Base-by-base conservation (phyloP, 2,329 filamentous ascomycete species). In the Cladosporium colombiae region DNA sequence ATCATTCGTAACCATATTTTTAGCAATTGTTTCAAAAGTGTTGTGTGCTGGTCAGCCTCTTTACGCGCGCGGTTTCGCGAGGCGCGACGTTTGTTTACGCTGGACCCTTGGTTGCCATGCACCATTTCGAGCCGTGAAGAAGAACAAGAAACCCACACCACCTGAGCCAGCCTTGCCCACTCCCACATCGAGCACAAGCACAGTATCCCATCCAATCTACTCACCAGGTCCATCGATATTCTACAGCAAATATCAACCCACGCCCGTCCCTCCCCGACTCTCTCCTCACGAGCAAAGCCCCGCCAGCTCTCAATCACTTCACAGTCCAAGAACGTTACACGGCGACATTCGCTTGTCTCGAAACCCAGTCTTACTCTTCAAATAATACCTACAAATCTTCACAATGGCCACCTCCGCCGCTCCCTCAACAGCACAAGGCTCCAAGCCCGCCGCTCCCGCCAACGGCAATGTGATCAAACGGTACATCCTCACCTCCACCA, bases 401-500 rank as follows among this genome's bases (percentile, higher is more conserved):
- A 61, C 16, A 13, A 75, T 72, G 62, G 65, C 72, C 33, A 70
- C 73, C 35, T 66, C 72, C 31, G 70, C 73, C 33, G 70, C 75
- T 29, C 71, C 75, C 67, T 71, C 76, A 70, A 67, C 70, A 66
- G 66, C 66, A 66, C 75, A 76, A 68, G 72, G 70, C 67, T 67
- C 72, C 68, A 76, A 76, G 55, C 29, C 72, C 56, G 64, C 68
- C 37, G 59, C 73, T 55, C 65, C 68, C 40, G 68, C 76, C 69
- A 81, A 75, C 69, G 78, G 77, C 61, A 83, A 79, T 65, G 80
- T 83, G 62, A 78, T 82, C 56, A 81, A 82, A 73, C 79, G 81
- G 81, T 83, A 77, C 25, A 72, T 68, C 2, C 11, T 31, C 13
- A 14, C 46, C 59, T 53, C 66, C 65, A 64, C 67, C 61, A 57